Evolutionary conservation across 495 filamentous ascomycete species (phyloP), one percentile per base, ranked within the genome.

Genomic region (Aspergillus egyptiacus): DNA sequence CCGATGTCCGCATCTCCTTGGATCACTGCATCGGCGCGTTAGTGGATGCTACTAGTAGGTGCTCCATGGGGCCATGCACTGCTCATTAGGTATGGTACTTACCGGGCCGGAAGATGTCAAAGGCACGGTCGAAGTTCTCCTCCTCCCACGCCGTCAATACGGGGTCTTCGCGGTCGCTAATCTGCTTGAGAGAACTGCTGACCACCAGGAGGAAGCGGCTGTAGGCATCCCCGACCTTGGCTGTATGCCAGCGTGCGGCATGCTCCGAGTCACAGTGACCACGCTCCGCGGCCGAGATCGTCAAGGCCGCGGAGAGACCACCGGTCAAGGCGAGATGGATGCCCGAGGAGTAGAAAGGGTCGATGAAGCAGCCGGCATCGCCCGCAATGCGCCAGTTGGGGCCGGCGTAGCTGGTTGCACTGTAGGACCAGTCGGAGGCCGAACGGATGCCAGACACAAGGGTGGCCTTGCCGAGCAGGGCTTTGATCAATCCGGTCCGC

Each of bases 141-240:
- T 75, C 73, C 20, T 75, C 66, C 22, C 59, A 66, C 38, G 73
- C 64, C n/a, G 33, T 60, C 4, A 71, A 15, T 2, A 71, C 53
- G 3, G 61, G 48, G 14, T 61, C 50, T 5, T 74, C 65, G 20
- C 62, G 54, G 3, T 32, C 25, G 6, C 58, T 51, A 36, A 80
- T 75, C 59, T 78, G 76, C 54, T 67, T 67, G 4, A 63, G 51
- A 1, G 70, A 63, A 41, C 64, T 75, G 34, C 66, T 38, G 1
- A 78, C 69, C 2, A 76, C 63, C 2, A 80, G 43, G 24, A 77
- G 45, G 60, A 80, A 80, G 9, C 74, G 68, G 2, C 71, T 74
- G 41, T 78, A 80, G 15, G 67, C 62, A 33, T 75, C 71, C 1
- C 62, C 44, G 0, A 71, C 57, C 49, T 72, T 73, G 17, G 59